Conservation (phyloP, 2,329 filamentous ascomycete genomes). For the Sporothrix protearum region DNA sequence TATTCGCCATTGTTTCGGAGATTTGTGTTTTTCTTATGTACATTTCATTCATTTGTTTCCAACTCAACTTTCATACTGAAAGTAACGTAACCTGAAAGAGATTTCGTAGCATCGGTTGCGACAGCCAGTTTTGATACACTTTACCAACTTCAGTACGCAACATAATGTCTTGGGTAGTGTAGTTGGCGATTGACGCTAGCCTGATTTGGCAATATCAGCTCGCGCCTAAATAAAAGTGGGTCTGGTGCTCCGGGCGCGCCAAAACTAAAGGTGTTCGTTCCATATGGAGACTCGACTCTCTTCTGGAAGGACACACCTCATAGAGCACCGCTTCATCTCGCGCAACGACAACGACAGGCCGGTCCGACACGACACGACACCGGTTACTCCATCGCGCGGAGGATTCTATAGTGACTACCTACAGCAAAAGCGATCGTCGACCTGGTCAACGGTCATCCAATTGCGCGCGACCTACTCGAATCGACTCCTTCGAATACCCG, state of each 20-base stretch:
- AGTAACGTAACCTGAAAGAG: too few relatives aligned
- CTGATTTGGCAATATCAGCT: neutral
- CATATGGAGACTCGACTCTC: conserved; percentile 4
- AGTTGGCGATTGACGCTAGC: neutral
- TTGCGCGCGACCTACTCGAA: too few relatives aligned
- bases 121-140: neutral
- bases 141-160: too few relatives aligned
- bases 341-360: neutral
- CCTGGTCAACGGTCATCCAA: neutral
- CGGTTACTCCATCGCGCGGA: neutral
- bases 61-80: neutral
- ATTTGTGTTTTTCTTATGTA: neutral
- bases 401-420: neutral
- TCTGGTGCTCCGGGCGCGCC: neutral
- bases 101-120: neutral
- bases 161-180: neutral
- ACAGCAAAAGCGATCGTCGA: too few relatives aligned
- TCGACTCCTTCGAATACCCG: neutral
- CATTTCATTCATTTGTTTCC: neutral
- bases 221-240: conserved; percentile 14
- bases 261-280: conserved; percentile 21
- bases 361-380: conserved; percentile 4
- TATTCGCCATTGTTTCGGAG: neutral
- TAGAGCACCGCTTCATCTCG: neutral
- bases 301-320: neutral